Conservation (phyloP, 345 rosid species). For the Euphorbia tirucalli region DNA sequence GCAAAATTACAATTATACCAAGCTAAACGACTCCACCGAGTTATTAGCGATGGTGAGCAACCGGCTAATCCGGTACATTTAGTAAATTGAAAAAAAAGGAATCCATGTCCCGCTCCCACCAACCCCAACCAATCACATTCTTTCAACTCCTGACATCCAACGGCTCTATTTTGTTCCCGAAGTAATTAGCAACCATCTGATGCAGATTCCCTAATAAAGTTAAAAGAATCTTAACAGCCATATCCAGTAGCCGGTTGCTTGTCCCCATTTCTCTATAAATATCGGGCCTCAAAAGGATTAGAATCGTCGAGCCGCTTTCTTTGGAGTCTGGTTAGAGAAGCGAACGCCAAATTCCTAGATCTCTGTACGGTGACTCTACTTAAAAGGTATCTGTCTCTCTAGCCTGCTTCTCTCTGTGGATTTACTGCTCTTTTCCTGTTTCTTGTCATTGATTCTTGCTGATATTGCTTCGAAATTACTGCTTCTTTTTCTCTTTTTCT, state of each 20-base stretch:
- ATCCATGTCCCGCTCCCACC: background rate
- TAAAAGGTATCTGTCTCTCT: background rate
- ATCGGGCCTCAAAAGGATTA: background rate
- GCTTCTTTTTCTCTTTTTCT: background rate
- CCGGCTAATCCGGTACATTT: conserved; percentile 13
- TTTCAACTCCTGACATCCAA: conserved; percentile 12
- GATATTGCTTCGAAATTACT: background rate
- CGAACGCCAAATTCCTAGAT: background rate
- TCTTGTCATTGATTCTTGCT: background rate
- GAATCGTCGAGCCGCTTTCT: background rate
- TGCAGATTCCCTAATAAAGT: background rate
- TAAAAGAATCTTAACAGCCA: background rate
- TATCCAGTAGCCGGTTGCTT: conserved; percentile 15
- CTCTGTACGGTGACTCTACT: conserved; percentile 3
- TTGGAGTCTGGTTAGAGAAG: conserved; percentile 3
- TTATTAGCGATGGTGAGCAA: background rate
- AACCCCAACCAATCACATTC: conserved; percentile 12
- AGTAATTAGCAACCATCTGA: background rate
- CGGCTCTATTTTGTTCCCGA: conserved; percentile 14
- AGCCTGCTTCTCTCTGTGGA: background rate
- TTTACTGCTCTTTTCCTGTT: background rate
- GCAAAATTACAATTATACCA: background rate
- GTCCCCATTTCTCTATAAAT: conserved; percentile 11
- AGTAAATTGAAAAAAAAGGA: background rate
- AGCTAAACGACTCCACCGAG: background rate